Conservation (phyloP, 2,329 filamentous ascomycete genomes). For the Madurella mycetomatis region DNA sequence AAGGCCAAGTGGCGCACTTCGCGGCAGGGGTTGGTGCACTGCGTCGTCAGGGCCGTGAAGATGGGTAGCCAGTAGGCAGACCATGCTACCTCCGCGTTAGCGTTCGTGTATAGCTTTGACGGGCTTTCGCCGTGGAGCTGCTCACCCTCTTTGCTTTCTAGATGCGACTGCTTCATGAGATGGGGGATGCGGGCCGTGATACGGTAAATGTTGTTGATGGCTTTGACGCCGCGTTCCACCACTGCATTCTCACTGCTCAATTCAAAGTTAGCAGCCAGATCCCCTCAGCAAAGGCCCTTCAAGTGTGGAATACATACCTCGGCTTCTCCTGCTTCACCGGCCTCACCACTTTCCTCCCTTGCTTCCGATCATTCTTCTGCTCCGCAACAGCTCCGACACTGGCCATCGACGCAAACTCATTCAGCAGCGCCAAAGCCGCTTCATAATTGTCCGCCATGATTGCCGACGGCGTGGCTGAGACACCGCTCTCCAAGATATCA, state of each 20-base stretch:
- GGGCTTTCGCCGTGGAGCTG: neutral
- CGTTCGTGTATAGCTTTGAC: neutral
- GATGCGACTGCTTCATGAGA: conserved; percentile 87
- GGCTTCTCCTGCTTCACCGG: conserved; percentile 50
- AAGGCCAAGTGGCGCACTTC: conserved; percentile 90
- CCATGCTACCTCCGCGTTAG: conserved; percentile 63
- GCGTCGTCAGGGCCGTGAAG: conserved; percentile 79
- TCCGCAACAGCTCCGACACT: conserved; percentile 67
- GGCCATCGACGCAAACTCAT: conserved; percentile 83
- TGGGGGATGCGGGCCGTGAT: conserved; percentile 77
- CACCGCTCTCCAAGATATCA: conserved; percentile 75
- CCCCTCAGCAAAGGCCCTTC: neutral
- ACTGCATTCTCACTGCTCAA: conserved; percentile 60
- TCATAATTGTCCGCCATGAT: conserved; percentile 97
- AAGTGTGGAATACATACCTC: conserved; percentile 42
- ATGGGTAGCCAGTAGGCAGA: conserved; percentile 97
- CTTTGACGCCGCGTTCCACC: conserved; percentile 72
- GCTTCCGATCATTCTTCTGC: conserved; percentile 56
- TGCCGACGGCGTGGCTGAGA: conserved; percentile 68
- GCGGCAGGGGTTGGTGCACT: conserved; percentile 91
- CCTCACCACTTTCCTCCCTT: conserved; percentile 29
- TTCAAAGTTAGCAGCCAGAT: conserved; percentile 15
- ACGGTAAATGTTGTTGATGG: conserved; percentile 75
- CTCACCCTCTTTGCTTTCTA: conserved; percentile 77
- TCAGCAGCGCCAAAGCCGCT: conserved; percentile 74